Conservation (phyloP, 2,329 filamentous ascomycete species). For the Xylariaceae sp. region DNA sequence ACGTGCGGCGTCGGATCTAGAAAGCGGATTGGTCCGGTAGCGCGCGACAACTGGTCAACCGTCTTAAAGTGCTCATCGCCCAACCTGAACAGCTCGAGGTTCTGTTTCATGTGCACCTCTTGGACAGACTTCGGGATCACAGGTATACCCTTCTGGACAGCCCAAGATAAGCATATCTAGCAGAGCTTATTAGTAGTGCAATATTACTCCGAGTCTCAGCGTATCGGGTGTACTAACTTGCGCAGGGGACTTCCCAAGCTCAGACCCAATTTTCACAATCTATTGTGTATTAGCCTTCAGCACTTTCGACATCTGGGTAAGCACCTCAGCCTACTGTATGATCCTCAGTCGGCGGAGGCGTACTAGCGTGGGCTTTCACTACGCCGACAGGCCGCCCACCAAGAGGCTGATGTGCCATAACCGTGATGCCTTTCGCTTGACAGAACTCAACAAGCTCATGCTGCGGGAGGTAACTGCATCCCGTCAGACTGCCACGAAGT, state of each 20-base stretch:
- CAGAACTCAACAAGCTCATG: slow-evolving; percentile 22
- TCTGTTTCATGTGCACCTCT: slow-evolving; percentile 20
- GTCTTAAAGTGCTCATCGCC: slow-evolving; percentile 13
- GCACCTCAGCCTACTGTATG: slow-evolving; percentile 14
- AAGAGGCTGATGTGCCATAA: slow-evolving; percentile 26
- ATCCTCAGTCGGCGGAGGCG: slow-evolving; percentile 22
- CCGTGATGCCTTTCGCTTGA: slow-evolving; percentile 14
- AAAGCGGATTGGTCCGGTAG: slow-evolving; percentile 21
- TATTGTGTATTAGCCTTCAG: neutral
- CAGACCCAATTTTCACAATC: slow-evolving; percentile 16
- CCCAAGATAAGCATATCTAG: slow-evolving; percentile 21
- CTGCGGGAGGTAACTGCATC: slow-evolving; percentile 24
- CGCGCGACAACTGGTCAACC: slow-evolving; percentile 15
- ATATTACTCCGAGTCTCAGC: no score
- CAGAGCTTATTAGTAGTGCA: slow-evolving; percentile 10
- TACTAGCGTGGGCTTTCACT: slow-evolving; percentile 18
- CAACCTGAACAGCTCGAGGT: slow-evolving; percentile 17
- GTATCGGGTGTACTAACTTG: slow-evolving; percentile 16
- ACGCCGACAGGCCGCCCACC: slow-evolving; percentile 24
- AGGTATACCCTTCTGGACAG: slow-evolving; percentile 20
- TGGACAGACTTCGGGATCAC: slow-evolving; percentile 23
- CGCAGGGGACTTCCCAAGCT: slow-evolving; percentile 19
- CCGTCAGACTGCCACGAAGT: slow-evolving; percentile 3
- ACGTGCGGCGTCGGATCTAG: slow-evolving; percentile 22
- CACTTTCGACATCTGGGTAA: neutral